Evolutionary conservation across 2,329 filamentous ascomycete species (phyloP).

Genomic region (Claviceps maximensis): DNA sequence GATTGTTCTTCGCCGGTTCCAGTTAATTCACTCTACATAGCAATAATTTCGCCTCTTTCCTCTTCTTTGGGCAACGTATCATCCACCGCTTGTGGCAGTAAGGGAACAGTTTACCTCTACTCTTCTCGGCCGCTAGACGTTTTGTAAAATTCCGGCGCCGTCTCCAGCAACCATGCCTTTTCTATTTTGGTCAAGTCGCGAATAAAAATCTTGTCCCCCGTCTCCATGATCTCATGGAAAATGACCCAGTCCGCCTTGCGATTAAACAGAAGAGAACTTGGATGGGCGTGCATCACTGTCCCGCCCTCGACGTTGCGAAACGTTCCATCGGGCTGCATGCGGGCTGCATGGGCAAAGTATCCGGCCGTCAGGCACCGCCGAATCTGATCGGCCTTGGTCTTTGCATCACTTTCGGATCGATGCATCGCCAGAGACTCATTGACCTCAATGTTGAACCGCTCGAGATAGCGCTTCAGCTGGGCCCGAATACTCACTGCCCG

Average conservation of each 20-base stretch:
- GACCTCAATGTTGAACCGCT: constrained; percentile 64
- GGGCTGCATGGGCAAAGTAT: constrained; percentile 85
- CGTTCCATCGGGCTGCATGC: constrained; percentile 85
- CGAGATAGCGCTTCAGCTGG: constrained; percentile 76
- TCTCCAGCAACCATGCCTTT: constrained; percentile 82
- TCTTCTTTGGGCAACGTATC: too few species aligned
- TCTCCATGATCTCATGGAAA: constrained; percentile 89
- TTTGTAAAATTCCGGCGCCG: constrained; percentile 72
- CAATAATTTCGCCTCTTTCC: too few species aligned
- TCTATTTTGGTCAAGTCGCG: constrained; percentile 88
- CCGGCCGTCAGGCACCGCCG: constrained; percentile 74
- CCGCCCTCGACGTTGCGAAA: constrained; percentile 76
- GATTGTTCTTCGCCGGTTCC: too few species aligned
- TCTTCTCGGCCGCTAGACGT: constrained; percentile 26
- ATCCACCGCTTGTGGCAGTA: too few species aligned
- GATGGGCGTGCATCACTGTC: constrained; percentile 72
- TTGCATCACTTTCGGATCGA: constrained; percentile 17
- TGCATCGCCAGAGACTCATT: constrained; percentile 44
- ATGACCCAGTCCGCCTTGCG: constrained; percentile 94
- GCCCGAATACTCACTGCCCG: constrained; percentile 75
- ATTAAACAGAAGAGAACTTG: constrained; percentile 89
- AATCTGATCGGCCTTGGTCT: constrained; percentile 54
- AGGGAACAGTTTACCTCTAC: too few species aligned
- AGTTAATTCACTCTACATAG: too few species aligned
- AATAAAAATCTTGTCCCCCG: constrained; percentile 76